These are phyloP conservation scores for Verticillium longisporum DNA, from an alignment of 2,329 filamentous ascomycete genomes.

Conservation along the genomic window DNA sequence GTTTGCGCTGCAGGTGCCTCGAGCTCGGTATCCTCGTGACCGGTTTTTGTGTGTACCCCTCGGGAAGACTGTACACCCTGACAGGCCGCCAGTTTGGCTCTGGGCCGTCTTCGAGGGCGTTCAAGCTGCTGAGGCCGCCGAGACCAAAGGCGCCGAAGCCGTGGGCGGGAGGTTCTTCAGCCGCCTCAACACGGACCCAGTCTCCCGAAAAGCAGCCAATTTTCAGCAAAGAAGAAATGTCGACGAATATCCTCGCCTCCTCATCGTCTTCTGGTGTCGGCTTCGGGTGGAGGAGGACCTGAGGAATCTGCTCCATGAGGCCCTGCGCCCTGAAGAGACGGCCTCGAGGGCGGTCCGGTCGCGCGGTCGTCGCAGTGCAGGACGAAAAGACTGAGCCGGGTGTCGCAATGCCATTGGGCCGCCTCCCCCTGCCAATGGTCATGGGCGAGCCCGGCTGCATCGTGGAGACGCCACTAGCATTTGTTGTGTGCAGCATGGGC, in stretches of 20 bases:
- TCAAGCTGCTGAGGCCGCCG: conserved; percentile 28
- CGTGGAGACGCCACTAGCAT: conserved; percentile 72
- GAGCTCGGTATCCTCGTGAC: conserved; percentile 55
- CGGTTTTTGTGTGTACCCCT: conserved; percentile 57
- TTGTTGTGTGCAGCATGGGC: conserved; percentile 70
- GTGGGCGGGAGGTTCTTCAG: conserved; percentile 64
- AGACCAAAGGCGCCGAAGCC: conserved; percentile 57
- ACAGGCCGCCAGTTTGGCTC: conserved; percentile 70
- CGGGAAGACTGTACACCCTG: conserved; percentile 83
- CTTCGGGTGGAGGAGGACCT: conserved; percentile 77
- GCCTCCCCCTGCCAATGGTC: conserved; percentile 58
- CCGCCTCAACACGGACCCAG: conserved; percentile 81
- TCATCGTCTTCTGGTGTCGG: conserved; percentile 75
- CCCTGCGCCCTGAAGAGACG: conserved; percentile 82
- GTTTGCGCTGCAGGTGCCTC: conserved; percentile 40
- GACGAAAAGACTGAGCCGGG: conserved; percentile 86
- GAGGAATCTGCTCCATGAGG: conserved; percentile 62
- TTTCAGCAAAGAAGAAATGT: conserved; percentile 76
- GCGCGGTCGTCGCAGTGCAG: conserved; percentile 77
- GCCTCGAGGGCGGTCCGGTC: conserved; percentile 63
- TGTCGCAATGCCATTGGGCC: conserved; percentile 67
- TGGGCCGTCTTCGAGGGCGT: conserved; percentile 43
- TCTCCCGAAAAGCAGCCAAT: conserved; percentile 97
- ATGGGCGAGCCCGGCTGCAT: conserved; percentile 77
- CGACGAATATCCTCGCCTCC: conserved; percentile 83